Percentiles rank a stretch among this genome's conserved stretches.
phyloP scores from a whole-genome alignment of 345 rosid genomes.

The Cochlearia excelsa region DNA sequence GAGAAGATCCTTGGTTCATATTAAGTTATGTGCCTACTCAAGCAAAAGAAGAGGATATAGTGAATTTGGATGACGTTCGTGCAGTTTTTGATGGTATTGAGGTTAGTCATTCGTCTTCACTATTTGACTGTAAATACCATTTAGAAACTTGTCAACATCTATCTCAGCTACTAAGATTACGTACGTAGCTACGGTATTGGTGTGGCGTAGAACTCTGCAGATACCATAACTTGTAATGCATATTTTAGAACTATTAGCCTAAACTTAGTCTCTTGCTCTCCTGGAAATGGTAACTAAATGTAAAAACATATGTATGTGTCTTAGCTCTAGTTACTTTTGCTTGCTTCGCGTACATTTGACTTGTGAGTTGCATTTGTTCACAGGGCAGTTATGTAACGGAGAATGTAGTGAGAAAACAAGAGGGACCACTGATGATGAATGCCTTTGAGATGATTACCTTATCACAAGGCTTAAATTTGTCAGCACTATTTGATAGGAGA shows the following conservation, averaged over 20 bases:
- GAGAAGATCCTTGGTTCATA: constrained; percentile 64
- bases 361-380: constrained; percentile 17
- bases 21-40: constrained; percentile 55
- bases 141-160: neutral
- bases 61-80: constrained; percentile 67
- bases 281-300: neutral
- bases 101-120: constrained; percentile 44
- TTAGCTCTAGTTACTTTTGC: constrained; percentile 13
- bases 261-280: neutral
- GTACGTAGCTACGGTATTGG: constrained; percentile 15
- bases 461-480: constrained; percentile 92
- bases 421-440: constrained; percentile 78
- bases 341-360: constrained; percentile 10
- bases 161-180: constrained; percentile 10
- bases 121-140: neutral
- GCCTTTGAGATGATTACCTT: constrained; percentile 97
- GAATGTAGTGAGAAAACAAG: constrained; percentile 43
- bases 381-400: constrained; percentile 75
- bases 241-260: neutral
- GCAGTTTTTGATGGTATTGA: constrained; percentile 86
- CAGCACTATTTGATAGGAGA: constrained; percentile 82
- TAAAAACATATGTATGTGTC: too few relatives aligned
- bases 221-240: neutral
- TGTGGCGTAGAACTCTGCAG: constrained; percentile 10
- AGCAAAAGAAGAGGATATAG: constrained; percentile 53